Percentiles rank a stretch among this genome's conserved stretches.
Evolutionary conservation across 331 rosid genomes (phyloP).

Genomic region (Spiraea crenata): DNA sequence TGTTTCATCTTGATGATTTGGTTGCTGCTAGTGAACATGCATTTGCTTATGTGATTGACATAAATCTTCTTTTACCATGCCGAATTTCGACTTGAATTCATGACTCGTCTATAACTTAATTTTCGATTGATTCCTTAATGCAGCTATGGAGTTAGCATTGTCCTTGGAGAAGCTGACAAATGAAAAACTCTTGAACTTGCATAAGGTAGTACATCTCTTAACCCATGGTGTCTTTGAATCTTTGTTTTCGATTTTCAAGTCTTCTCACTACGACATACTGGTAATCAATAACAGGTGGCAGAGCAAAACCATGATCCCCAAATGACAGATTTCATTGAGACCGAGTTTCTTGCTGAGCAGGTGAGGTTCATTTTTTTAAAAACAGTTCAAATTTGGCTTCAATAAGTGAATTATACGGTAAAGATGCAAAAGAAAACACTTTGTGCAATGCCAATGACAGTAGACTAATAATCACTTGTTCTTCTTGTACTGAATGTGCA

Average conservation of each 20-base stretch:
- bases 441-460: neutral
- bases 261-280: neutral
- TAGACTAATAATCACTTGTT: neutral
- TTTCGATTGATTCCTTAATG: constrained; percentile 10
- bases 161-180: constrained; percentile 79
- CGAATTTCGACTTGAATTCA: neutral
- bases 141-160: constrained; percentile 82
- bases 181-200: constrained; percentile 64
- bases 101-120: neutral
- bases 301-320: constrained; percentile 54
- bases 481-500: neutral
- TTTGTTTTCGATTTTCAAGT: neutral
- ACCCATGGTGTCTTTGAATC: constrained; percentile 6
- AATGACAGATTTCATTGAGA: constrained; percentile 60
- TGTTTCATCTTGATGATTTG: too few species aligned
- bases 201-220: constrained; percentile 37
- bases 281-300: constrained; percentile 46
- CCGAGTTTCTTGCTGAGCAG: constrained; percentile 66
- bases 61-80: too few species aligned
- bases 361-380: constrained; percentile 28
- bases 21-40: too few species aligned
- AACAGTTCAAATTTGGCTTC: too few species aligned
- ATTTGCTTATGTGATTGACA: neutral
- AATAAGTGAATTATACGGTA: too few species aligned
- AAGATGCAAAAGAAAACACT: neutral